These are phyloP conservation scores for Eucalyptus cladocalyx DNA, from an alignment of 345 rosid species.

Conservation along the genomic window DNA sequence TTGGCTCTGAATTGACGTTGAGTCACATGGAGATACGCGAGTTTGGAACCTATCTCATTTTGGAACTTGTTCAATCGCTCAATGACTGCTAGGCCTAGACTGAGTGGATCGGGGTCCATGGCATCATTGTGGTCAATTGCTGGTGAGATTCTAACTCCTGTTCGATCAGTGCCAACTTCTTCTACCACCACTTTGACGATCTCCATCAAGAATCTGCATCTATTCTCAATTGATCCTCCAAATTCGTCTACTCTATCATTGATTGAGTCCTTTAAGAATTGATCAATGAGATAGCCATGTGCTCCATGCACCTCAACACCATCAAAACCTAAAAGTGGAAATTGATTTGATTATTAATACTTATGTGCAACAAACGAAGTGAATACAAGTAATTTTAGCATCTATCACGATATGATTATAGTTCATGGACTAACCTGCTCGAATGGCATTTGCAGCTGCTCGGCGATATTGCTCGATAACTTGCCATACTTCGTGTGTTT, in stretches of 20 bases:
- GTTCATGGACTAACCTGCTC: slow-evolving; percentile 2
- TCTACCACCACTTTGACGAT: not conserved
- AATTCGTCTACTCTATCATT: not conserved
- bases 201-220: not conserved
- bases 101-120: not conserved
- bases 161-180: not conserved
- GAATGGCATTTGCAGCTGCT: slow-evolving; percentile 13
- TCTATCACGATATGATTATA: not conserved
- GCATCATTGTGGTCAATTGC: not conserved
- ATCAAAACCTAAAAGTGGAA: not conserved
- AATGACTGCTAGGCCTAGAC: not conserved
- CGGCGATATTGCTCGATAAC: not conserved
- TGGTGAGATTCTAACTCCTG: not conserved
- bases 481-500: not conserved
- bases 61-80: not conserved
- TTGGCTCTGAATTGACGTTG: not conserved
- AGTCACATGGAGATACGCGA: not conserved
- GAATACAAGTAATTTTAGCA: not conserved
- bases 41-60: not conserved
- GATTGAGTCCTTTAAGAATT: not conserved
- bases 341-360: not conserved
- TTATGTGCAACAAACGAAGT: not conserved
- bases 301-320: slow-evolving; percentile 1
- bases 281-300: slow-evolving; percentile 1
- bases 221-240: not conserved